phyloP scores from a whole-genome alignment of 2,329 filamentous ascomycete genomes.

The Fusarium burgessii region DNA sequence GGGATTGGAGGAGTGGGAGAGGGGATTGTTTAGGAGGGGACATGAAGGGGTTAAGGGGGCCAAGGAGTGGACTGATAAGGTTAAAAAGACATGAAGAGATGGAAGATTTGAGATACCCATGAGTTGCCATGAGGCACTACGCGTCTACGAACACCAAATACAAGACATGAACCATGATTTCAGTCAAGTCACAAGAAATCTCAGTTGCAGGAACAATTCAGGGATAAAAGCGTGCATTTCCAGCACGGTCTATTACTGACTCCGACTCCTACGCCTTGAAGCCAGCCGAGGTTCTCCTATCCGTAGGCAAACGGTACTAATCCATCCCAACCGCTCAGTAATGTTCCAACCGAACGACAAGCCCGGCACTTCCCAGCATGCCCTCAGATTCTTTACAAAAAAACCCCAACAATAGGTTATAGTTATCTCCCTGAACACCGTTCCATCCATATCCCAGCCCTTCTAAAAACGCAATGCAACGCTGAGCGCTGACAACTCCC shows the following conservation, averaged over 20 bases:
- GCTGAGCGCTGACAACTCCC: constrained; percentile 11
- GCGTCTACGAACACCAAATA: constrained; percentile 20
- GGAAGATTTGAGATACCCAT: constrained; percentile 41
- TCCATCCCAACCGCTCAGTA: constrained; percentile 45
- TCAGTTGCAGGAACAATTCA: neutral
- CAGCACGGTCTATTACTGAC: constrained; percentile 46
- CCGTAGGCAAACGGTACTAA: constrained; percentile 45
- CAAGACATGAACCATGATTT: neutral
- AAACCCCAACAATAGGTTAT: constrained; percentile 32
- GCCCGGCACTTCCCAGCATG: constrained; percentile 37
- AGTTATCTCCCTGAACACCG: constrained; percentile 21
- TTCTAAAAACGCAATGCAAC: constrained; percentile 16
- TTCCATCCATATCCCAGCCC: neutral
- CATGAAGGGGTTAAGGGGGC: constrained; percentile 79
- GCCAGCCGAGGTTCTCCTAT: constrained; percentile 42
- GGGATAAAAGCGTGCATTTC: constrained; percentile 46
- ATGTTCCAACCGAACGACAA: constrained; percentile 46
- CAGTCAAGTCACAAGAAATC: neutral
- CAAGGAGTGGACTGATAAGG: constrained; percentile 77
- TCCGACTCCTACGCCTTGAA: constrained; percentile 46
- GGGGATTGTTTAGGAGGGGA: constrained; percentile 77
- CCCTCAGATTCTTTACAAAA: constrained; percentile 29
- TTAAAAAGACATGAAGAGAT: constrained; percentile 50
- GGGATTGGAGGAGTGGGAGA: constrained; percentile 91
- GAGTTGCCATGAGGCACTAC: constrained; percentile 31